Percentiles rank a stretch among this genome's conserved stretches.
These are phyloP conservation scores for Citeromyces matritensis DNA, from an alignment of 805 yeast species.

Conservation along the genomic window DNA sequence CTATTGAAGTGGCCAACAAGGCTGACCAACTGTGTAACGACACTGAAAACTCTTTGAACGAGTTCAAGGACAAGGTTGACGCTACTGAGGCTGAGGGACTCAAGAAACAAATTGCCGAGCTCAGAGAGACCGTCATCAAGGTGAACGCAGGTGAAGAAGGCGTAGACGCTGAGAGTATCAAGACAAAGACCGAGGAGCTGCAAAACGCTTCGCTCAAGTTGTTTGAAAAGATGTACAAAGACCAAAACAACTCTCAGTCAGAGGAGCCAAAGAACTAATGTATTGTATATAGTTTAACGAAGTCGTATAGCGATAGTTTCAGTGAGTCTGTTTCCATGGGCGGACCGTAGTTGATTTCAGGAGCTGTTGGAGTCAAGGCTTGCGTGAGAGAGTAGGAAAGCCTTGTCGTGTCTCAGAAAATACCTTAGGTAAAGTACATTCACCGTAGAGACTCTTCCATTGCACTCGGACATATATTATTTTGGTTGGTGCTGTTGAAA, in stretches of 20 bases:
- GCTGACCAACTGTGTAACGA: constrained; percentile 74
- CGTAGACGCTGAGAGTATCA: constrained; percentile 35
- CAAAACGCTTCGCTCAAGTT: constrained; percentile 64
- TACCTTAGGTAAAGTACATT: too few species aligned
- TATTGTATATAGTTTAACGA: too few species aligned
- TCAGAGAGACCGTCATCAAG: constrained; percentile 54
- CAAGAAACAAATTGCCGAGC: constrained; percentile 35
- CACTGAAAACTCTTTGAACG: constrained; percentile 73
- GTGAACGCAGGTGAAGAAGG: constrained; percentile 28
- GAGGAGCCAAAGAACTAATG: constrained; percentile 9
- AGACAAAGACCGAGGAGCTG: constrained; percentile 60
- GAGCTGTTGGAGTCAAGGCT: too few species aligned
- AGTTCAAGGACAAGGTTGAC: constrained; percentile 51
- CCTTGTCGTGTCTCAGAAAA: too few species aligned
- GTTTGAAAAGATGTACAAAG: constrained; percentile 52
- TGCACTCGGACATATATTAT: too few species aligned
- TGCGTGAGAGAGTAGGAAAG: too few species aligned
- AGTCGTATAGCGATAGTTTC: too few species aligned
- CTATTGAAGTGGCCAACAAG: constrained; percentile 60
- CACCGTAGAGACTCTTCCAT: too few species aligned
- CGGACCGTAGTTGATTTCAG: too few species aligned
- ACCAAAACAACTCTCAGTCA: constrained; percentile 8
- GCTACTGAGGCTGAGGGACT: constrained; percentile 31
- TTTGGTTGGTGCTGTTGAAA: too few species aligned
- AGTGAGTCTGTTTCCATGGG: too few species aligned